These are phyloP conservation scores for Serpula lacrymans DNA, from an alignment of 768 basidiomycete species.

Conservation along the genomic window DNA sequence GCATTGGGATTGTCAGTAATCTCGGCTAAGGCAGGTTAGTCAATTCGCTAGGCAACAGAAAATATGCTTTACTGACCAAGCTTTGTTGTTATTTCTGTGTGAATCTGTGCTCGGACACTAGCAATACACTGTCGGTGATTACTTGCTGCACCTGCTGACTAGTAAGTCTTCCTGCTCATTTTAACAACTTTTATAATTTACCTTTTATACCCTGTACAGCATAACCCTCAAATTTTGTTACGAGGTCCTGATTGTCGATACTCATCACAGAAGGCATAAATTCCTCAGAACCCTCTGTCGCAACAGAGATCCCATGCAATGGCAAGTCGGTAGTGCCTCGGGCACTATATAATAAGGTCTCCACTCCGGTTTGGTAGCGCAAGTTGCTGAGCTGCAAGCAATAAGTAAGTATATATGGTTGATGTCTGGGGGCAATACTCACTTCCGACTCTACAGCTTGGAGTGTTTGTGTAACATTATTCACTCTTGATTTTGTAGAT, in stretches of 20 bases:
- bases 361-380: background rate
- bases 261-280: slow-evolving; percentile 8
- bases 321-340: slow-evolving; percentile 5
- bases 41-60: too few relatives aligned
- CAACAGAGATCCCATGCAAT: slow-evolving; percentile 1
- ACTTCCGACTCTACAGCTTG: slow-evolving; percentile 8
- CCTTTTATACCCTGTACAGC: slow-evolving; percentile 10
- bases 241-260: slow-evolving; percentile 7
- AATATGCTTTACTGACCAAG: too few relatives aligned
- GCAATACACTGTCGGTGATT: too few relatives aligned
- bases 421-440: background rate
- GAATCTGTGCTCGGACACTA: too few relatives aligned
- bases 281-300: background rate
- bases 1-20: too few relatives aligned
- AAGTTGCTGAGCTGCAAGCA: slow-evolving; percentile 5
- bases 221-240: slow-evolving; percentile 10
- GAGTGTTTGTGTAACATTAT: slow-evolving; percentile 6
- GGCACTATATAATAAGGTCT: slow-evolving; percentile 3
- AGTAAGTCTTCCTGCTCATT: too few relatives aligned
- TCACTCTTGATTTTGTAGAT: slow-evolving; percentile 8
- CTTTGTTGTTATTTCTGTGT: too few relatives aligned
- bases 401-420: background rate
- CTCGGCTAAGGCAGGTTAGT: too few relatives aligned
- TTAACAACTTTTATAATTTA: too few relatives aligned
- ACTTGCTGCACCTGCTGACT: too few relatives aligned